A percentile compares a stretch with the other conserved stretches of the same genome.
Evolutionary conservation across 164 flowering plant species (phyloP).

Genomic region (Warburgia ugandensis): DNA sequence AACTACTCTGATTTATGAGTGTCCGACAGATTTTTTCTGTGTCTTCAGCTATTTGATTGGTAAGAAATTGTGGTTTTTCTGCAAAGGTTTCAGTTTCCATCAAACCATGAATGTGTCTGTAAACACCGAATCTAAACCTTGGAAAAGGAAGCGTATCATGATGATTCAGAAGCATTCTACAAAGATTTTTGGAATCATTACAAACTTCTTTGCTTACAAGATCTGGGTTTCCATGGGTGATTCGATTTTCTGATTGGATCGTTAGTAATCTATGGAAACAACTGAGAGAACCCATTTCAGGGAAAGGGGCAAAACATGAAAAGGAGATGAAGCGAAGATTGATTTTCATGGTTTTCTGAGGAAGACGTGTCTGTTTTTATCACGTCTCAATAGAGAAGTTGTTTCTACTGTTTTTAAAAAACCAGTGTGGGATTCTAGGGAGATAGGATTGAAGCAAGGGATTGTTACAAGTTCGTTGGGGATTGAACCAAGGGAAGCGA

Average conservation of each 20-base stretch:
- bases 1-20: slow-evolving; percentile 21
- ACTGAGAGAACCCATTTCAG: slow-evolving; percentile 3
- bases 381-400: background rate
- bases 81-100: slow-evolving; percentile 3
- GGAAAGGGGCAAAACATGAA: background rate
- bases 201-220: background rate
- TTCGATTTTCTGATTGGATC: background rate
- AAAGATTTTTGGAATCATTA: background rate
- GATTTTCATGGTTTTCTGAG: background rate
- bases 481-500: too few species aligned
- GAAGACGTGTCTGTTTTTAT: background rate
- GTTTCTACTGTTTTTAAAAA: background rate
- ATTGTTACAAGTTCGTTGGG: too few species aligned
- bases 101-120: slow-evolving; percentile 21
- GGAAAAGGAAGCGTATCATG: background rate
- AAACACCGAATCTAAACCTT: background rate
- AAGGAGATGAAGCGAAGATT: background rate
- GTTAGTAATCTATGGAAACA: background rate
- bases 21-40: slow-evolving; percentile 41
- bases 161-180: background rate
- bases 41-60: slow-evolving; percentile 14
- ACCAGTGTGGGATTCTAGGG: background rate
- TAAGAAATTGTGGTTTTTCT: slow-evolving; percentile 3
- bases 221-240: background rate
- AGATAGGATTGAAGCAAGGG: background rate